These are phyloP conservation scores for Epichloe scottii DNA, from an alignment of 2,329 filamentous ascomycete genomes.

Conservation along the genomic window DNA sequence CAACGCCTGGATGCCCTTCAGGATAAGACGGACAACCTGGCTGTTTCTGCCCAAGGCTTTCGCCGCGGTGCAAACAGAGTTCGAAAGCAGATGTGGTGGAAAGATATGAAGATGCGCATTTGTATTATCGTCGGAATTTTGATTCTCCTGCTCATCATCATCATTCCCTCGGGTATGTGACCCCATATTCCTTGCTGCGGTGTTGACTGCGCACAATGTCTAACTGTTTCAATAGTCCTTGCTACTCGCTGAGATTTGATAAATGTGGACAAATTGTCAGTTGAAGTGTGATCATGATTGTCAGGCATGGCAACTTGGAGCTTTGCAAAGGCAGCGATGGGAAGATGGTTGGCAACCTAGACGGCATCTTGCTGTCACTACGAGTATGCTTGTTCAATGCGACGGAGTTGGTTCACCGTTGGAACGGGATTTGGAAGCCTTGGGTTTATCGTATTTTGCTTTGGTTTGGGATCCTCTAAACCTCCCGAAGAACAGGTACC, in stretches of 20 bases:
- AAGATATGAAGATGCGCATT: slow-evolving; percentile 99
- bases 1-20: slow-evolving; percentile 77
- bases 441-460: slow-evolving; percentile 14
- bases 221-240: slow-evolving; percentile 17
- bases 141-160: slow-evolving; percentile 83
- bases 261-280: slow-evolving; percentile 5
- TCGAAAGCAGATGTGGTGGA: slow-evolving; percentile 99
- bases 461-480: slow-evolving; percentile 11
- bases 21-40: slow-evolving; percentile 91
- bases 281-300: background rate
- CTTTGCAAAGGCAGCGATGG: background rate
- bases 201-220: background rate
- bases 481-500: background rate
- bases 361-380: slow-evolving; percentile 5
- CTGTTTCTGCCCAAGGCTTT: slow-evolving; percentile 87
- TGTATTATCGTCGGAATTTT: slow-evolving; percentile 87
- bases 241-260: slow-evolving; percentile 19
- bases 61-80: slow-evolving; percentile 92
- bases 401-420: slow-evolving; percentile 23
- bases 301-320: background rate
- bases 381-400: slow-evolving; percentile 20
- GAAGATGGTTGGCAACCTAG: background rate
- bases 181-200: background rate
- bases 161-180: slow-evolving; percentile 70
- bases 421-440: slow-evolving; percentile 7